Conservation (phyloP, 108 stramenopile genomes). For the Cyclotella distinguenda region DNA sequence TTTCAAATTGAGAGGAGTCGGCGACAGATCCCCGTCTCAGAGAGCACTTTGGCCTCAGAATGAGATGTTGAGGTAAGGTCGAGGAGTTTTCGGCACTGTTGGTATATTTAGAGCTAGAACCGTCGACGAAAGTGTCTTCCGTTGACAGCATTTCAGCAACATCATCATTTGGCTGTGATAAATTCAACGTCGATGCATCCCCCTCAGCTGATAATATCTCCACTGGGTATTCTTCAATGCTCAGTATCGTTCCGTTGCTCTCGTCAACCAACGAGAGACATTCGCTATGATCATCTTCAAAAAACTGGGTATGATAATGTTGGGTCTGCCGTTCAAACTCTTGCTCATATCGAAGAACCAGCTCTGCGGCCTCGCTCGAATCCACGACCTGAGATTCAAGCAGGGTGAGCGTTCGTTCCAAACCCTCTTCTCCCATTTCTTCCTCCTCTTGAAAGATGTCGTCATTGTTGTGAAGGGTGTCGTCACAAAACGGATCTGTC, state of each 20-base stretch:
- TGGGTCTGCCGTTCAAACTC: conserved; percentile 10
- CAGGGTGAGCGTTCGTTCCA: conserved; percentile 43
- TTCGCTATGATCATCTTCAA: conserved; percentile 37
- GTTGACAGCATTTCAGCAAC: too few relatives aligned
- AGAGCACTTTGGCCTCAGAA: neutral
- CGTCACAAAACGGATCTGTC: conserved; percentile 55
- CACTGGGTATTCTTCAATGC: conserved; percentile 2
- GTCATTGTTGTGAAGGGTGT: conserved; percentile 35
- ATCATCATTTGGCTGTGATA: too few relatives aligned
- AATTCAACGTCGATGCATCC: too few relatives aligned
- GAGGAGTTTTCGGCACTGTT: too few relatives aligned
- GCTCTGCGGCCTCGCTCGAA: neutral
- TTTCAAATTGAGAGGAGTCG: too few relatives aligned
- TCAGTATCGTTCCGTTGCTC: neutral
- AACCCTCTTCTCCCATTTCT: conserved; percentile 40
- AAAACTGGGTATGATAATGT: conserved; percentile 32
- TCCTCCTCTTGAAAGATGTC: conserved; percentile 53
- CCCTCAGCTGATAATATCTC: too few relatives aligned
- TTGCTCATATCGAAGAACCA: conserved; percentile 6
- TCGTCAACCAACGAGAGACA: conserved; percentile 27
- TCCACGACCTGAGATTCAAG: conserved; percentile 54
- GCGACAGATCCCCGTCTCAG: too few relatives aligned
- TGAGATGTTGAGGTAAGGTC: too few relatives aligned
- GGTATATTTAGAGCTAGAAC: too few relatives aligned
- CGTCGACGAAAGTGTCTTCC: too few relatives aligned